Base-by-base conservation (phyloP, 768 basidiomycete species). In the Podaxis sp. region DNA sequence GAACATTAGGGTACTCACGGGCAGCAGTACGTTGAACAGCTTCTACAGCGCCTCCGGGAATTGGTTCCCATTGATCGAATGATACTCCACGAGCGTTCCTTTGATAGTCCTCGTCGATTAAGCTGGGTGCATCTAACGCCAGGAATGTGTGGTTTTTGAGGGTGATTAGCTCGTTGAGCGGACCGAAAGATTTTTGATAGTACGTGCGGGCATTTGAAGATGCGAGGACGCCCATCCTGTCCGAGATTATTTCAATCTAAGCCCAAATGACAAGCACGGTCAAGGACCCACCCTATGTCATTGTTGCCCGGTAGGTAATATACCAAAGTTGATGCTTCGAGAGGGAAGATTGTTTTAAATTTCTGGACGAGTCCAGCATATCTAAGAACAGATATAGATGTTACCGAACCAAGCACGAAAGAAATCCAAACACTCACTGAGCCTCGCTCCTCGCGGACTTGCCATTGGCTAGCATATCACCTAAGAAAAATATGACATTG, bases 71-170 rank as follows among this genome's bases (percentile, higher is more conserved):
- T 44, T 80, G 72, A 40, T 80, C 80, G 65, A 84, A 92, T 8
- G 77, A 72, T 15, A 77, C 69, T 7, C 78, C 80, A 13, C 71
- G 77, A 2, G 79, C 82, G 22, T 85, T 79, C 30, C 87, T 85
- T 36, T 81, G 81, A 68, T 92, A 92, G 68, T 93, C 91, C 73
- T 93, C 90, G 63, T 94, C 92, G 12, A 92, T 86, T 24, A 95
- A 79, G n/a, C 84, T 88, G 1, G 92, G 88, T 2, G 91, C 86
- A 68, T 95, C 86, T 19, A 95, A 72, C 53, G 86, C 76, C n/a
- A 93, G 71, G 54, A 95, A 81, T 0, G 85, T 85, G 68, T 93
- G 89, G 52, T 89, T 92, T 7, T 83, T 82, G 64, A 93, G 76
- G 3, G 78, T 70, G 60, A 91, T 77, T 12, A 81, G 75, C 52